Percentiles rank a stretch among this genome's conserved stretches.
These are phyloP conservation scores for Tetragonia tetragonoides DNA, from an alignment of 148 eudicot genomes.

Conservation along the genomic window DNA sequence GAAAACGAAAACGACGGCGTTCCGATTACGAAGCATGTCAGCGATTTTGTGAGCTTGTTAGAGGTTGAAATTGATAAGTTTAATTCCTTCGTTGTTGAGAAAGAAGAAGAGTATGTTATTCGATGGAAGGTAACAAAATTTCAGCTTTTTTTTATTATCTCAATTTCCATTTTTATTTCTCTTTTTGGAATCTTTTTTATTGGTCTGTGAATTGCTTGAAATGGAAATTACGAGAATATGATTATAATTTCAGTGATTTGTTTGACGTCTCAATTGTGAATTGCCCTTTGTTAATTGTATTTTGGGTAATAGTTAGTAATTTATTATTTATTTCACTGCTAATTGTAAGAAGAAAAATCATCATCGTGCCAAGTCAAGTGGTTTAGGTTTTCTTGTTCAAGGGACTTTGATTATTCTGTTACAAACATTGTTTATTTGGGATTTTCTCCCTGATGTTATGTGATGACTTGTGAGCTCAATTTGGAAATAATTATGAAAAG, in stretches of 20 bases:
- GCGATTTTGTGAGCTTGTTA: constrained; percentile 47
- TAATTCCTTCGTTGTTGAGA: constrained; percentile 57
- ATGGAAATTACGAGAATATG: neutral
- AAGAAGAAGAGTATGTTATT: constrained; percentile 69
- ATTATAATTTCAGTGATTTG: no score
- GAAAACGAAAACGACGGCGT: constrained; percentile 26
- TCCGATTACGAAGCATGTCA: constrained; percentile 33
- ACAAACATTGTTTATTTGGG: no score
- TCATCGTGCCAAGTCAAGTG: no score
- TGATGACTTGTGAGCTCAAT: no score
- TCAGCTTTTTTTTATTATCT: neutral
- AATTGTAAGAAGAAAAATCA: no score
- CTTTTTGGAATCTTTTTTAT: neutral
- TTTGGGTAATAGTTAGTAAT: no score
- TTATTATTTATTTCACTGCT: no score
- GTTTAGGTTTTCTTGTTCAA: no score
- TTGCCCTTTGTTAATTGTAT: no score
- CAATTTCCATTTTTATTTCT: neutral
- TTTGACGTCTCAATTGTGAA: no score
- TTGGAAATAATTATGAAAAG: neutral
- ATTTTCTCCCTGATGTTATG: no score
- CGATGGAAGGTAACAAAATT: constrained; percentile 44
- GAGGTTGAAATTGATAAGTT: constrained; percentile 68
- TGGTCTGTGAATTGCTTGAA: neutral
- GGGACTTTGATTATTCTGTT: no score